Conservation (phyloP, 1,139 yeast genomes). For the Pichia inconspicua region DNA sequence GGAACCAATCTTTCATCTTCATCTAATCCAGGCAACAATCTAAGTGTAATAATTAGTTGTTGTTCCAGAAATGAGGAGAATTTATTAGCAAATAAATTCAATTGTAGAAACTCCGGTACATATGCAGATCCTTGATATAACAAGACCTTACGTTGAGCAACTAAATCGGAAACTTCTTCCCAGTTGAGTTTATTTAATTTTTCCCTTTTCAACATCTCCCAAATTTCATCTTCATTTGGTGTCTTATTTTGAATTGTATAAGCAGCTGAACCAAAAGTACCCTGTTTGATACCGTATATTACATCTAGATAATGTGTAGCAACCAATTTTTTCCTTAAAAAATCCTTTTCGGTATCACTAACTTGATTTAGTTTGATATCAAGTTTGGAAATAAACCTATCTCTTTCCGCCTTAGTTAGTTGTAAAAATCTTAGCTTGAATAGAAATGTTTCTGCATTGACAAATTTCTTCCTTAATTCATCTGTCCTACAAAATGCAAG, state of each 20-base stretch:
- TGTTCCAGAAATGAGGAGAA: slow-evolving; percentile 48
- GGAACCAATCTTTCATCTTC: slow-evolving; percentile 90
- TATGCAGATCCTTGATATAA: slow-evolving; percentile 68
- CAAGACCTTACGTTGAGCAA: slow-evolving; percentile 62
- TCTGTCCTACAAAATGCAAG: slow-evolving; percentile 88
- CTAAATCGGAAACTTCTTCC: slow-evolving; percentile 71
- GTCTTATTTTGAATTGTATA: slow-evolving; percentile 7
- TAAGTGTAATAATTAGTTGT: slow-evolving; percentile 62
- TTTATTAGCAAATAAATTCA: slow-evolving; percentile 56
- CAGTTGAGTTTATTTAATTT: slow-evolving; percentile 77
- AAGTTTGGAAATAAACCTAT: slow-evolving; percentile 53
- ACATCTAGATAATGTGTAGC: slow-evolving; percentile 39
- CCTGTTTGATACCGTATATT: slow-evolving; percentile 15
- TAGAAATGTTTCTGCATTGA: slow-evolving; percentile 65
- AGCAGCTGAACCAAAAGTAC: slow-evolving; percentile 7
- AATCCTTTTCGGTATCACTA: slow-evolving; percentile 49
- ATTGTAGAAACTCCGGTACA: slow-evolving; percentile 76
- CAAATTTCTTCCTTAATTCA: slow-evolving; percentile 72
- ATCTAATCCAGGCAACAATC: slow-evolving; percentile 74
- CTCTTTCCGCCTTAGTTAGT: slow-evolving; percentile 64
- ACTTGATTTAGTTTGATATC: slow-evolving; percentile 71
- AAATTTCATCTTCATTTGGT: slow-evolving; percentile 10
- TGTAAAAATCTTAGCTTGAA: slow-evolving; percentile 66
- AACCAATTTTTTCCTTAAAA: slow-evolving; percentile 43
- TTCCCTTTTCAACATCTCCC: slow-evolving; percentile 42